phyloP scores from a whole-genome alignment of 1,139 yeast species.

The Taiozyma onychis region DNA sequence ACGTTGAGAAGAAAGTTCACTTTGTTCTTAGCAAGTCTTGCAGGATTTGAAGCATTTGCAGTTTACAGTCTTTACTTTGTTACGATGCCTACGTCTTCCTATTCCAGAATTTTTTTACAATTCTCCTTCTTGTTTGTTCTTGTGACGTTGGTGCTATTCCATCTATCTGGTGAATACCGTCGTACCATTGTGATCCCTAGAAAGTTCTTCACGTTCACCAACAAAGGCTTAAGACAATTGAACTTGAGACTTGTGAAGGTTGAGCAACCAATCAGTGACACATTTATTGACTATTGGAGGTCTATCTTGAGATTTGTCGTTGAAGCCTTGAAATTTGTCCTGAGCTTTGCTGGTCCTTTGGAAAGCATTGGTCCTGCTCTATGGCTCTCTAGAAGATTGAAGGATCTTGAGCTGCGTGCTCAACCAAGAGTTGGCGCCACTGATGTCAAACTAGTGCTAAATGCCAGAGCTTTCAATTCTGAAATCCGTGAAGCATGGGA shows the following conservation, averaged over 20 bases:
- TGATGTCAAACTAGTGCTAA: slow-evolving; percentile 62
- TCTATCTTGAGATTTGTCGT: slow-evolving; percentile 26
- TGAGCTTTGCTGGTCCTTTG: slow-evolving; percentile 36
- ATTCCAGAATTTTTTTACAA: slow-evolving; percentile 44
- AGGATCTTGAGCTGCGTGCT: slow-evolving; percentile 29
- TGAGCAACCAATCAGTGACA: slow-evolving; percentile 51
- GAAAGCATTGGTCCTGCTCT: slow-evolving; percentile 27
- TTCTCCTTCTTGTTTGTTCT: slow-evolving; percentile 60
- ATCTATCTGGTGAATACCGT: slow-evolving; percentile 82
- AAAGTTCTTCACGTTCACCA: slow-evolving; percentile 69
- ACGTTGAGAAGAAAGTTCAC: slow-evolving; percentile 68
- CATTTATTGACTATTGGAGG: slow-evolving; percentile 39
- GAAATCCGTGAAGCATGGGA: slow-evolving; percentile 96
- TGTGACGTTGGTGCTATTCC: slow-evolving; percentile 71
- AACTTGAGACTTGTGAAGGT: slow-evolving; percentile 75
- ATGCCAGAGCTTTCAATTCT: slow-evolving; percentile 75
- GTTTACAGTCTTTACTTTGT: slow-evolving; percentile 29
- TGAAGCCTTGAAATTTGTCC: slow-evolving; percentile 17
- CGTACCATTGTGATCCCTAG: slow-evolving; percentile 82
- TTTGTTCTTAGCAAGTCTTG: slow-evolving; percentile 53
- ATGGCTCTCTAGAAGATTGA: slow-evolving; percentile 33
- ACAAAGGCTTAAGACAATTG: slow-evolving; percentile 80
- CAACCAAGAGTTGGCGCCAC: slow-evolving; percentile 43
- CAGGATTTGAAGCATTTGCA: slow-evolving; percentile 32
- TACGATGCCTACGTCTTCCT: slow-evolving; percentile 12